Evolutionary conservation across 2,329 filamentous ascomycete species (phyloP), one percentile per base, ranked within the genome.

Genomic region (Cladosporium sp.): DNA sequence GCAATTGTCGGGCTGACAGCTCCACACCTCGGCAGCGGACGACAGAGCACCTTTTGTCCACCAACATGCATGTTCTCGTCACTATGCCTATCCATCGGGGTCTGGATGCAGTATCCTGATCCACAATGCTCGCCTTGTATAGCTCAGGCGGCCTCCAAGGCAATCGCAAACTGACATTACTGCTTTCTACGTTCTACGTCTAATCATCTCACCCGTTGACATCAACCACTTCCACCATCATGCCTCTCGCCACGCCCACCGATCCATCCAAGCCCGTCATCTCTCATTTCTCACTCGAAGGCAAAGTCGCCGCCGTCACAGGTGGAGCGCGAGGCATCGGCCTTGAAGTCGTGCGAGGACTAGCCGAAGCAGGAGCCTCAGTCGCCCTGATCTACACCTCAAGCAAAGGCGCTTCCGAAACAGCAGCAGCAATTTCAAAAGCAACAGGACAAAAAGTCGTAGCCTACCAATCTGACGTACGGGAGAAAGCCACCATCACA

Each of bases 381-480:
- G 74, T 78, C 8, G 76, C 75, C 5, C 72, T 78, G 15, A 78
- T 75, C 73, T 78, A 78, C 61, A 70, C 73, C 54, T 67, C 67
- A 59, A 73, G 73, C 64, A 66, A 71, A 58, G 61, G 67, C 50
- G 72, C 72, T 7, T 58, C 70, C 15, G 62, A 70, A 6, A 66
- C 68, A 17, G 71, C 70, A 3, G 62, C 40, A 3, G 66, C 69
- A 34, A 70, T 73, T 34, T 67, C 67, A 49, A 63, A 69, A 57
- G 62, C 68, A 43, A 73, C 67, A 42, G 66, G 67, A 36, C 70
- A 72, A 12, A 72, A 69, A 40, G 72, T 70, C 36, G 58, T 61
- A 22, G 80, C 80, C 50, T 82, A 82, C 64, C 73, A 79, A 67
- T 76, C 78, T 43, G 71, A 82, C 60, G 72, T 80, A 50, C 77